Evolutionary conservation across 306 rosid genomes (phyloP), one percentile per base, ranked within the genome.

Genomic region (Vigna hirtella): DNA sequence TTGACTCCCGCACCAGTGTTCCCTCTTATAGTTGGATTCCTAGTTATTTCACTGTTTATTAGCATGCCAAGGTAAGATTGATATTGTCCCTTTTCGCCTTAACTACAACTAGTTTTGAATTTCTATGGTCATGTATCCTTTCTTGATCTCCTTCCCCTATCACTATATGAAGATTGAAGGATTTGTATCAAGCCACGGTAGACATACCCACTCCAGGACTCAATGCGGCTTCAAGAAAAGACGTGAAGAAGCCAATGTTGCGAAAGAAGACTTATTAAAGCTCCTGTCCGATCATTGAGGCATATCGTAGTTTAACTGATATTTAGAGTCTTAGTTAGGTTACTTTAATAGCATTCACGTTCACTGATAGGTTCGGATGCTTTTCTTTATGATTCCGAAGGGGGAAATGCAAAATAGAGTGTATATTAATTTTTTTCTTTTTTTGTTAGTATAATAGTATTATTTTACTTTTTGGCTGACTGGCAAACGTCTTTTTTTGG

Each of bases 1-100:
- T 81, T 91, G 85, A 91, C 99, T 72, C 86, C 98, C 0, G 98
- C 99, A 43, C 99, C 98, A 0, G 96, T 96, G 17, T 91, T 91
- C 73, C 96, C 98, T 61, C 98, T 96, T 48, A 82, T 96, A 57
- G 86, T 81, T 1, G 99, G 91, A 66, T 87, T 96, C 48, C 80
- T 87, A 2, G 93, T 85, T 82, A 87, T 96, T 84, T 79, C 89
- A 6, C 79, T 96, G 67, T 90, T 96, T 75, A 11, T 91, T 77
- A 87, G 89, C 55, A 85, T 96, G 62, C 99, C 99, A 12, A 88
- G 94, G 99, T 96, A 87, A 82, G 78, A 67, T 49, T 12, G 48
- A 57, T 45, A 18, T 77, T 68, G 52, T 72, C 36, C 48, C 40
- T 70, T 73, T 83, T 51, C 70, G 66, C 81, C 40, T 38, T 34